Base-by-base conservation (phyloP, 441 rosid genomes). In the Viola pubescens region DNA sequence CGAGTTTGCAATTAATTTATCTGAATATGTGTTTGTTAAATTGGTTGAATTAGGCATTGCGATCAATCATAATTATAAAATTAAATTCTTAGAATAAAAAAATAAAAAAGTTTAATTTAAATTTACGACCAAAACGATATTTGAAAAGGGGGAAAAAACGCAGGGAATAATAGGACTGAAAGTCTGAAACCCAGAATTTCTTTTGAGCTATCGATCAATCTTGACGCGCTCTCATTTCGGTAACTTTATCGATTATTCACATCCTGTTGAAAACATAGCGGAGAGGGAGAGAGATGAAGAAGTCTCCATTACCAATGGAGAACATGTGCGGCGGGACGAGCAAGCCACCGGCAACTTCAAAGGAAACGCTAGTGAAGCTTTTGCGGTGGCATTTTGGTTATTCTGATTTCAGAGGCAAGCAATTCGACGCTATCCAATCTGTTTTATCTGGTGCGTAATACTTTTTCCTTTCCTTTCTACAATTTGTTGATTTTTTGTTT, bases 381-480 rank as follows among this genome's bases (percentile, higher is more conserved):
- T 67, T 89, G 74, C 62, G 97, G 73, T 87, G 97, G 97, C 92
- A 94, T 81, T 94, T 94, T 61, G 97, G 97, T 56, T 74, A 88
- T 73, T 71, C 79, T 6, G 85, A 94, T 69, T 89, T 84, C 63
- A 77, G 91, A 75, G 98, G 84, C 77, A 89, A 79, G 68, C 98
- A 94, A 58, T 58, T 94, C 61, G 95, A 89, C 37, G 98, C 91
- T 54, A 94, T 89, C 63, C 80, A 94, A 71, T 83, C 98, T 52
- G 91, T 84, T 55, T 66, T 88, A 60, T 88, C 92, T 9, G 96
- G 98, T 86, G 5, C 0, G 11, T 8, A 47, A 10, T 3, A 9
- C 37, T n/a, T 10, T 6, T 1, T 42, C 2, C 47, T 37, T 7
- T 26, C 2, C 3, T 13, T 16, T 34, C 11, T 34, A 34, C 7